Evolutionary conservation across 2,329 filamentous ascomycete species (phyloP).

Genomic region (Fusarium tricinctum): DNA sequence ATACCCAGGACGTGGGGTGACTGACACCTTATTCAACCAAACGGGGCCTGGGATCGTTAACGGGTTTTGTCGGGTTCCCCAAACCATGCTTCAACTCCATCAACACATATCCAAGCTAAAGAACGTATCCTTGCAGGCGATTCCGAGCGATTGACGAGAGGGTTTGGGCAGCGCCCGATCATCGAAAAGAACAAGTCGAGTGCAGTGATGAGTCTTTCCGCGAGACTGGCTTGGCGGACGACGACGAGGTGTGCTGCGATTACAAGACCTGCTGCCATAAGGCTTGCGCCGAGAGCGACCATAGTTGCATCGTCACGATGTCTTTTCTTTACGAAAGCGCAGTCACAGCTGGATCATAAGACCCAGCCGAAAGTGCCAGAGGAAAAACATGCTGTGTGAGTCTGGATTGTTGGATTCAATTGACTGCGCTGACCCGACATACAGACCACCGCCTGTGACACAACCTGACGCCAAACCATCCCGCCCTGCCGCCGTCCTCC

Average conservation of each 20-base stretch:
- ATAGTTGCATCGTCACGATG: constrained; percentile 22
- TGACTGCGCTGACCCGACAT: constrained; percentile 8
- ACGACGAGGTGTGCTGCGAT: constrained; percentile 19
- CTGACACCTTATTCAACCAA: constrained; percentile 18
- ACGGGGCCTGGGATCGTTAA: constrained; percentile 27
- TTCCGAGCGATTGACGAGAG: constrained; percentile 20
- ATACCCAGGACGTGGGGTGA: background rate
- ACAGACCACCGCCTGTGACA: constrained; percentile 18
- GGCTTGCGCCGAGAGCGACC: constrained; percentile 20
- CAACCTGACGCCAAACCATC: constrained; percentile 2
- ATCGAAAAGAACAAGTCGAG: constrained; percentile 15
- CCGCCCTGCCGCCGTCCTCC: constrained; percentile 28
- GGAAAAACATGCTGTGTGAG: constrained; percentile 19
- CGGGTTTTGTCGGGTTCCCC: constrained; percentile 18
- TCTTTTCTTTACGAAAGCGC: constrained; percentile 45
- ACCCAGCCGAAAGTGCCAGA: constrained; percentile 21
- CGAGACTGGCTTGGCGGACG: constrained; percentile 36
- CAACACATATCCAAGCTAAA: background rate
- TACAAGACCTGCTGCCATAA: constrained; percentile 16
- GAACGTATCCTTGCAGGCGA: background rate
- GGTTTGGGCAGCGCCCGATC: constrained; percentile 17
- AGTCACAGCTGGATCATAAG: constrained; percentile 39
- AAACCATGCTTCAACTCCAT: constrained; percentile 15
- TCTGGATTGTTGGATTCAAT: background rate
- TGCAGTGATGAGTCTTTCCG: constrained; percentile 30